A percentile compares a stretch with the other conserved stretches of the same genome.
Evolutionary conservation across 2,329 filamentous ascomycete species (phyloP).

Genomic region (Trematosphaeria pertusa): DNA sequence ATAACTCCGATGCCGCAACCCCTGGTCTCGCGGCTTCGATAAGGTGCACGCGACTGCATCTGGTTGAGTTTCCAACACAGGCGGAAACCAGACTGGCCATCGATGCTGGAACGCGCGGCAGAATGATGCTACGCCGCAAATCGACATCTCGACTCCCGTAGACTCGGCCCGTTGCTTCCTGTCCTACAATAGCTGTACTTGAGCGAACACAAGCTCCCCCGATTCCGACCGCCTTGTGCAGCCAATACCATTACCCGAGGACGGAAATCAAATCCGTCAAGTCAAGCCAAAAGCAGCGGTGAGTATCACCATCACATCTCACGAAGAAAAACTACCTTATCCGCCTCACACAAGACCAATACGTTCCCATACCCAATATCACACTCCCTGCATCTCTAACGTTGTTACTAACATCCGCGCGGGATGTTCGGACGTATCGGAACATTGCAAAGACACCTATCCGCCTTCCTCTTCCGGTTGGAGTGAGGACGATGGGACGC

Average conservation of each 20-base stretch:
- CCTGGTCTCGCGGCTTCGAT: too few species aligned
- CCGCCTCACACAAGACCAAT: not conserved
- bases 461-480: constrained; percentile 21
- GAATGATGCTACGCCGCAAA: not conserved
- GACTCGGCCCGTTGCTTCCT: constrained; percentile 5
- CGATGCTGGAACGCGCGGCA: too few species aligned
- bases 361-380: constrained; percentile 3
- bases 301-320: constrained; percentile 7
- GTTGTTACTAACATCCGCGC: not conserved
- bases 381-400: not conserved
- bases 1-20: too few species aligned
- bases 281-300: constrained; percentile 7
- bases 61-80: too few species aligned
- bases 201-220: constrained; percentile 10
- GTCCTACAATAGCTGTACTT: constrained; percentile 18
- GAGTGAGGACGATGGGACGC: constrained; percentile 14
- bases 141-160: constrained; percentile 5
- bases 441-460: not conserved
- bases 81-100: too few species aligned
- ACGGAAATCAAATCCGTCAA: constrained; percentile 2
- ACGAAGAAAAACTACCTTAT: not conserved
- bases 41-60: too few species aligned
- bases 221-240: constrained; percentile 6
- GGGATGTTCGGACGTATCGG: too few species aligned
- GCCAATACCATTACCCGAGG: constrained; percentile 11